These are phyloP conservation scores for Zasmidium angulare DNA, from an alignment of 2,329 filamentous ascomycete genomes.

Conservation along the genomic window DNA sequence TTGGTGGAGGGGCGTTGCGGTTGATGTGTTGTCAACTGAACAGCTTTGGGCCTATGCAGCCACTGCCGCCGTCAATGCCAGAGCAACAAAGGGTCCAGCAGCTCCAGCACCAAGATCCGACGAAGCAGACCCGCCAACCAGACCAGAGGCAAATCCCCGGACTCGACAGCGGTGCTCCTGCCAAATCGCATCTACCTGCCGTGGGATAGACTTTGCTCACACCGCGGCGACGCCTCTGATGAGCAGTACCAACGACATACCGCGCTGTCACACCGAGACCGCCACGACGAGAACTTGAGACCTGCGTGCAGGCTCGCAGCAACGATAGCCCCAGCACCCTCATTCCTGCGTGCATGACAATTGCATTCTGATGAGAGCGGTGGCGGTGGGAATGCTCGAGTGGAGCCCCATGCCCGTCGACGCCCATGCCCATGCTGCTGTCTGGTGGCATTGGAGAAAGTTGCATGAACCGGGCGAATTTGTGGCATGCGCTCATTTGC, in stretches of 20 bases:
- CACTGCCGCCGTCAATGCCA: slow-evolving; percentile 17
- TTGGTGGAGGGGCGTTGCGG: slow-evolving; percentile 15
- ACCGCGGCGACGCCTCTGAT: slow-evolving; percentile 8
- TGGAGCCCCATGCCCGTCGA: background rate
- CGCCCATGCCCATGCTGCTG: slow-evolving; percentile 10
- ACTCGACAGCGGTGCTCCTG: slow-evolving; percentile 8
- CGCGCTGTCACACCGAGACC: slow-evolving; percentile 19
- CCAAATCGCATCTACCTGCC: slow-evolving; percentile 11
- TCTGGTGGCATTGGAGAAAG: slow-evolving; percentile 7
- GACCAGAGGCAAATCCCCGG: slow-evolving; percentile 8
- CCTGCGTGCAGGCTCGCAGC: background rate
- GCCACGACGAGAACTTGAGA: slow-evolving; percentile 23
- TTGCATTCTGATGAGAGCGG: background rate
- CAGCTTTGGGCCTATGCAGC: slow-evolving; percentile 22
- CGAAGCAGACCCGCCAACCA: slow-evolving; percentile 8
- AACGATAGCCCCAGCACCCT: background rate
- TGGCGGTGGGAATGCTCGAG: background rate
- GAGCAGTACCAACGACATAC: slow-evolving; percentile 11
- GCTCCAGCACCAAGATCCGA: background rate
- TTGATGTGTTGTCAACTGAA: slow-evolving; percentile 31
- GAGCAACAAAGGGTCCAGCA: slow-evolving; percentile 15
- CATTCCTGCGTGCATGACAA: background rate
- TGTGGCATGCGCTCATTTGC: slow-evolving; percentile 30
- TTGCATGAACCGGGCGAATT: slow-evolving; percentile 24
- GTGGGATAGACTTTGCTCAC: slow-evolving; percentile 10